phyloP scores from a whole-genome alignment of 2,329 filamentous ascomycete genomes.

The Fonsecaea pedrosoi region DNA sequence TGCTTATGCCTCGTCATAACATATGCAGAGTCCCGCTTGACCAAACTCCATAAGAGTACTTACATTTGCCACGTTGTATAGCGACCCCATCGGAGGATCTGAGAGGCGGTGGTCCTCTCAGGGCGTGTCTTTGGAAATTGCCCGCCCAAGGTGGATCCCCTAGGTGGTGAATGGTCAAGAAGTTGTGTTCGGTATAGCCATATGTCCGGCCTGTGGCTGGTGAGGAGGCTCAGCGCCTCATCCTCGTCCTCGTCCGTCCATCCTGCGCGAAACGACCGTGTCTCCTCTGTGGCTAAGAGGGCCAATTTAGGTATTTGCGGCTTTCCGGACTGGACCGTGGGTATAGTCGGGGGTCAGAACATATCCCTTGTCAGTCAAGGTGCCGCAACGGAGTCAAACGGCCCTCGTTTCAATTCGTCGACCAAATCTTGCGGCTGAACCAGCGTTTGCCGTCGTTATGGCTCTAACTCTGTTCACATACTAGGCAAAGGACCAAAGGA shows the following conservation, averaged over 20 bases:
- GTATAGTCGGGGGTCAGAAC: background rate
- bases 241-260: background rate
- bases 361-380: background rate
- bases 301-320: background rate
- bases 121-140: background rate
- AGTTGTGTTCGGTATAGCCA: background rate
- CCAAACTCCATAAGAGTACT: background rate
- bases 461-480: background rate
- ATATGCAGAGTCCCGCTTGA: background rate
- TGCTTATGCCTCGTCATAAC: background rate
- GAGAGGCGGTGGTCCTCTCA: background rate
- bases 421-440: slow-evolving; percentile 1
- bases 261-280: background rate
- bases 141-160: background rate
- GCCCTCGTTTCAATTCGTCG: background rate
- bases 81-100: background rate
- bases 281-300: background rate
- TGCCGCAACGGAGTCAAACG: background rate
- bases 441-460: background rate
- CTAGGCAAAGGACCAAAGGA: slow-evolving; percentile 13
- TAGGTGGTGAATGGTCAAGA: background rate
- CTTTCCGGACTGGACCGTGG: background rate
- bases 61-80: background rate
- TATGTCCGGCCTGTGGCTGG: background rate
- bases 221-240: background rate